Conservation (phyloP, 2,329 filamentous ascomycete species). For the Penicillium sp. region DNA sequence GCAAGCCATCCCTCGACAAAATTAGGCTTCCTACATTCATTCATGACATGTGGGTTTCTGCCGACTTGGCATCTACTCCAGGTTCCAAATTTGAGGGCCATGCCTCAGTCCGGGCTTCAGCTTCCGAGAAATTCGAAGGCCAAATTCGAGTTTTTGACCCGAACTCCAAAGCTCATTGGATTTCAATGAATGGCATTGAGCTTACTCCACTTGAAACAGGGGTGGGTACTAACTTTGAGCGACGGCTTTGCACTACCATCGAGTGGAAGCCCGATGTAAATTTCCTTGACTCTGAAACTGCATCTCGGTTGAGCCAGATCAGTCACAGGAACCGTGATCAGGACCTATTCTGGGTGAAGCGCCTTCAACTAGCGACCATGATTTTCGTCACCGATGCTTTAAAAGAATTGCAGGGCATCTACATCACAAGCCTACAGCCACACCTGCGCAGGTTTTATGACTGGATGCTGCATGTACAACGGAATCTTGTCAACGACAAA, state of each 20-base stretch:
- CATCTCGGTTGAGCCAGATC: constrained; percentile 14
- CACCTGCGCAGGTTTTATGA: constrained; percentile 35
- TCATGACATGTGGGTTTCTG: constrained; percentile 38
- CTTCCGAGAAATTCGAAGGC: constrained; percentile 21
- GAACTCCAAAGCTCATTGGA: constrained; percentile 9
- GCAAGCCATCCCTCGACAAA: constrained; percentile 24
- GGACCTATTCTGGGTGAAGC: constrained; percentile 25
- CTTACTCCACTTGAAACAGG: constrained; percentile 33
- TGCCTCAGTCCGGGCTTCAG: constrained; percentile 21
- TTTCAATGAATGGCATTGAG: constrained; percentile 33
- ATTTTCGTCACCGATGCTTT: constrained; percentile 36
- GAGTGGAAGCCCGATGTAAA: constrained; percentile 33
- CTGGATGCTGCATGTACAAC: constrained; percentile 32
- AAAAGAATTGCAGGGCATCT: constrained; percentile 16
- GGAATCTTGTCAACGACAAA: constrained; percentile 20
- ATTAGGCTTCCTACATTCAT: constrained; percentile 37
- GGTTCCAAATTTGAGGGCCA: constrained; percentile 28
- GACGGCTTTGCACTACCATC: constrained; percentile 29
- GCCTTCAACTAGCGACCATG: constrained; percentile 34
- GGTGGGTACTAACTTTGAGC: constrained; percentile 13
- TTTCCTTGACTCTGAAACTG: constrained; percentile 22
- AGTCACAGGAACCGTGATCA: constrained; percentile 6
- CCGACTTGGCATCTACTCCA: constrained; percentile 24
- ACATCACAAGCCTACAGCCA: constrained; percentile 22
- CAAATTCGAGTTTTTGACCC: constrained; percentile 24